Percentiles rank a stretch among this genome's conserved stretches.
These are phyloP conservation scores for Phlebiopsis flavidoalba DNA, from an alignment of 768 basidiomycete genomes.

Conservation along the genomic window DNA sequence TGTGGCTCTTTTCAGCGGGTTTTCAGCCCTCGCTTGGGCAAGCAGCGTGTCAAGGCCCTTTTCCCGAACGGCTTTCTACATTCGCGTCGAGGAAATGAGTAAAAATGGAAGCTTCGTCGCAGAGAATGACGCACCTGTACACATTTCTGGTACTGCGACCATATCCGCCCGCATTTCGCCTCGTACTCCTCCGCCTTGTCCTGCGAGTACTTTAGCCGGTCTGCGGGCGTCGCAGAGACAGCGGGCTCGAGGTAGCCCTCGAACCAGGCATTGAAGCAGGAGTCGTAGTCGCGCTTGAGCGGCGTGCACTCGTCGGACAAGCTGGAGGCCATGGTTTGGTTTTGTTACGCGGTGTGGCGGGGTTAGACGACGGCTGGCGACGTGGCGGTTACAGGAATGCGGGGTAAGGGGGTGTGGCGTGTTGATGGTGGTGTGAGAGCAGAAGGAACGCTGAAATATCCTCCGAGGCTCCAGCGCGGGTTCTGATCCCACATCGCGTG, in stretches of 20 bases:
- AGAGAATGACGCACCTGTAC: slow-evolving; percentile 55
- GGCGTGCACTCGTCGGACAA: slow-evolving; percentile 84
- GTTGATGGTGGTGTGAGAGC: slow-evolving; percentile 1
- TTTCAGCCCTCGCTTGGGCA: slow-evolving; percentile 53
- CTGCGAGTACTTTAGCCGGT: slow-evolving; percentile 59
- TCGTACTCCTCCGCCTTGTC: slow-evolving; percentile 88
- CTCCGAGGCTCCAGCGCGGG: neutral
- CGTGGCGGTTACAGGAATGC: neutral
- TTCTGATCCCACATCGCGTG: neutral
- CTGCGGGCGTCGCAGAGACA: slow-evolving; percentile 37
- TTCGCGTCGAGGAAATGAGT: neutral
- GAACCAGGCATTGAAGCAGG: slow-evolving; percentile 97
- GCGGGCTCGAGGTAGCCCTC: slow-evolving; percentile 92
- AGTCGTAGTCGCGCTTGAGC: slow-evolving; percentile 84
- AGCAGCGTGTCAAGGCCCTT: slow-evolving; percentile 73
- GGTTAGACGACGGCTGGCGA: neutral
- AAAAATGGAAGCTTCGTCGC: neutral
- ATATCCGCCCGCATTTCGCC: slow-evolving; percentile 75
- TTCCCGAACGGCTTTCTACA: slow-evolving; percentile 75
- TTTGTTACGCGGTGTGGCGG: neutral
- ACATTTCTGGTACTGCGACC: slow-evolving; percentile 76
- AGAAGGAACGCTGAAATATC: neutral
- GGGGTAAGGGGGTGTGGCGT: neutral
- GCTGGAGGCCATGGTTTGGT: slow-evolving; percentile 62
- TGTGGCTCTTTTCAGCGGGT: slow-evolving; percentile 51